Evolutionary conservation across 169 alveolate species (phyloP).

Genomic region (Cryptosporidium parvum): DNA sequence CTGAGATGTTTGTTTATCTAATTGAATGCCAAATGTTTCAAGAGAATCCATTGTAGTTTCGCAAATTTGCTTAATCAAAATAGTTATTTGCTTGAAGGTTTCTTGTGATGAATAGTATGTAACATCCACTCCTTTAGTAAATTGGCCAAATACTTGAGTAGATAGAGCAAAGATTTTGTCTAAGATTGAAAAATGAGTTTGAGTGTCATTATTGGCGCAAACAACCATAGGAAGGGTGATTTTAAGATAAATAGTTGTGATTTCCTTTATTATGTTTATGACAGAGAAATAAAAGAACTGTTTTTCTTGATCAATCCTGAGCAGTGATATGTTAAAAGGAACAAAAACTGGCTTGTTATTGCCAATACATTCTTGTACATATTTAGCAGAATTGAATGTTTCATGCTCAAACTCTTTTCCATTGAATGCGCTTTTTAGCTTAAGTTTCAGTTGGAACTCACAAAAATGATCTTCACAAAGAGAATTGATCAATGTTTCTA

Average conservation of each 20-base stretch:
- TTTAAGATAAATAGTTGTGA: conserved; percentile 7
- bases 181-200: conserved; percentile 29
- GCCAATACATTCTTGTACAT: conserved; percentile 6
- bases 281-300: conserved; percentile 31
- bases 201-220: neutral
- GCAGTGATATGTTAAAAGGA: conserved; percentile 22
- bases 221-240: conserved; percentile 9
- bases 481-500: conserved; percentile 26
- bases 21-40: neutral
- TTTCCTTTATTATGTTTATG: conserved; percentile 8
- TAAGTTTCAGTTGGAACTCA: conserved; percentile 46
- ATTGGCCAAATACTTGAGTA: neutral
- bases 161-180: conserved; percentile 11
- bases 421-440: conserved; percentile 15
- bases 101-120: conserved; percentile 1
- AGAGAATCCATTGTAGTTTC: conserved; percentile 13
- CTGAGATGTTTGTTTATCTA: neutral
- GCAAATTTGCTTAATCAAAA: conserved; percentile 4
- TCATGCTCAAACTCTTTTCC: conserved; percentile 57
- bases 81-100: neutral
- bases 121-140: conserved; percentile 20
- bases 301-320: conserved; percentile 22
- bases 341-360: neutral
- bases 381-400: conserved; percentile 20
- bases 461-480: conserved; percentile 43